phyloP scores from a whole-genome alignment of 352 stramenopile species.

The Blastocystis sp. region DNA sequence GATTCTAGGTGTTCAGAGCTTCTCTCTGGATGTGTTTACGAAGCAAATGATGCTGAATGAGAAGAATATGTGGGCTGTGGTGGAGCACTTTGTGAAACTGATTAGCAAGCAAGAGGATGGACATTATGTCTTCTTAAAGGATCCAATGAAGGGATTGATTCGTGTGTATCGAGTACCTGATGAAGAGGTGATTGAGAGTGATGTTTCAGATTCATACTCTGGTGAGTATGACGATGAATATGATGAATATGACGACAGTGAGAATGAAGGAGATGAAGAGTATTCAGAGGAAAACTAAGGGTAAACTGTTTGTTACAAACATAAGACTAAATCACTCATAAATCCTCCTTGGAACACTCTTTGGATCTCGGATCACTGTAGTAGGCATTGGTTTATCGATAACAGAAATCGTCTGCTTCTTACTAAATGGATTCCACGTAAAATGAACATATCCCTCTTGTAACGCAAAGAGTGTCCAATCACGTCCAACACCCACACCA shows the following conservation, averaged over 20 bases:
- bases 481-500: slow-evolving; percentile 6
- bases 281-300: background rate
- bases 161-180: slow-evolving; percentile 92
- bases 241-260: background rate
- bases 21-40: slow-evolving; percentile 89
- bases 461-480: slow-evolving; percentile 7
- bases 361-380: background rate
- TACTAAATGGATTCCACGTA: slow-evolving; percentile 51
- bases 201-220: background rate
- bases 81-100: slow-evolving; percentile 85
- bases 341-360: background rate
- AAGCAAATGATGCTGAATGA: slow-evolving; percentile 90
- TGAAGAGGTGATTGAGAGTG: slow-evolving; percentile 70
- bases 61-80: slow-evolving; percentile 93
- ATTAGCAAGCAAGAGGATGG: slow-evolving; percentile 86
- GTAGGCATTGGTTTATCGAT: background rate
- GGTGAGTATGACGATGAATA: background rate
- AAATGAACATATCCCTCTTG: slow-evolving; percentile 46
- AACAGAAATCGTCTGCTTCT: slow-evolving; percentile 29
- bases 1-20: slow-evolving; percentile 65
- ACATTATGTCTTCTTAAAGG: slow-evolving; percentile 95
- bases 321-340: background rate
- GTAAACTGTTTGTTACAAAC: background rate
- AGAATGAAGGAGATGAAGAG: background rate
- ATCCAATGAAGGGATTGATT: slow-evolving; percentile 92